These are phyloP conservation scores for Colletotrichum trifolii DNA, from an alignment of 2,329 filamentous ascomycete genomes.

Conservation along the genomic window DNA sequence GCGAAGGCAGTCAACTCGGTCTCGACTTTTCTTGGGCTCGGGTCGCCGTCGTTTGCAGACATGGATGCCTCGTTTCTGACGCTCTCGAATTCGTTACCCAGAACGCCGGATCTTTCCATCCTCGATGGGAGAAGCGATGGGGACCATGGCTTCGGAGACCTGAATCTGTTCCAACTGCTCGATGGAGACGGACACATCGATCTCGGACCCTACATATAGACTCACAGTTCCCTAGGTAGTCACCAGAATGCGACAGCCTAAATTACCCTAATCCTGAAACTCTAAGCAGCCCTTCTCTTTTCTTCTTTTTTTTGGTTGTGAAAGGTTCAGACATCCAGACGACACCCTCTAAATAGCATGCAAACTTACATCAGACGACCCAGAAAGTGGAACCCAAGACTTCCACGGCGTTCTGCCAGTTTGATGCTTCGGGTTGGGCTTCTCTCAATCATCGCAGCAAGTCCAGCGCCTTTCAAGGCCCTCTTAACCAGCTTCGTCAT, in stretches of 20 bases:
- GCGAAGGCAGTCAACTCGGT: neutral
- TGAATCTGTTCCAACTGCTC: constrained; percentile 63
- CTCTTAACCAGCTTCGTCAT: too few species aligned
- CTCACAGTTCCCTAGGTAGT: neutral
- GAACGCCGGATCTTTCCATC: constrained; percentile 54
- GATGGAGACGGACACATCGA: constrained; percentile 65
- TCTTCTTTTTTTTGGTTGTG: too few species aligned
- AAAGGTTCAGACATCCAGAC: too few species aligned
- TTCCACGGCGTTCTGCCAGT: too few species aligned
- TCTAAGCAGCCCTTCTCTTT: too few species aligned
- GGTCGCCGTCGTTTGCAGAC: constrained; percentile 48
- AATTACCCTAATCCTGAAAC: neutral
- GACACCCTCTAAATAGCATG: too few species aligned
- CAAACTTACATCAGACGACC: too few species aligned
- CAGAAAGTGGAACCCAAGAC: too few species aligned
- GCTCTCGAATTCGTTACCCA: constrained; percentile 50
- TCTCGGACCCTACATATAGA: constrained; percentile 52
- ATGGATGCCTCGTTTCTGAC: constrained; percentile 52
- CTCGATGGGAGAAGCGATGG: constrained; percentile 51
- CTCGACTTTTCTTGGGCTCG: constrained; percentile 39
- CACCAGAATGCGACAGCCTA: neutral
- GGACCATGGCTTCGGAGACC: constrained; percentile 54
- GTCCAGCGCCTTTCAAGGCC: too few species aligned
- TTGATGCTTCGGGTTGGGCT: too few species aligned
- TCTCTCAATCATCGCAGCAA: too few species aligned